phyloP scores from a whole-genome alignment of 1,284 basidiomycete genomes.

The Neolentinus lepideus region DNA sequence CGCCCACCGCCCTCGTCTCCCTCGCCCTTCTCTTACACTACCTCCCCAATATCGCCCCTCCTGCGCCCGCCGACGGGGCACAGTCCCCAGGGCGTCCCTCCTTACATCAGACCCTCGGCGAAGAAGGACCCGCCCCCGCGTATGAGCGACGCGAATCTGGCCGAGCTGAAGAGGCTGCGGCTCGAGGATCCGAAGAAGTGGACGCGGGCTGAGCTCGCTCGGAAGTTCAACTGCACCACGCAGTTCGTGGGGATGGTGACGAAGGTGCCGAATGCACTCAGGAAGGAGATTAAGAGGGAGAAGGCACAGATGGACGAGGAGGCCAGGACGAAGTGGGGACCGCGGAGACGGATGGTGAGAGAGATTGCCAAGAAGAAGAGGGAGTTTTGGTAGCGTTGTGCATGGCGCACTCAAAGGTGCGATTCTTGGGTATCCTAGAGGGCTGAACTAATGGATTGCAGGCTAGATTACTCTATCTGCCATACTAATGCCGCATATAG shows the following conservation, averaged over 20 bases:
- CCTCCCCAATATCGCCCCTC: slow-evolving; percentile 61
- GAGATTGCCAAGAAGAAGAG: slow-evolving; percentile 51
- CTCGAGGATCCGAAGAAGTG: slow-evolving; percentile 40
- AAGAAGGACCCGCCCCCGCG: slow-evolving; percentile 26
- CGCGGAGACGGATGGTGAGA: slow-evolving; percentile 42
- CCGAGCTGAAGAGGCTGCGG: slow-evolving; percentile 50
- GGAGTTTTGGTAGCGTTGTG: slow-evolving; percentile 45
- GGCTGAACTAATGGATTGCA: too few species aligned
- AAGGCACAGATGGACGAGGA: slow-evolving; percentile 33
- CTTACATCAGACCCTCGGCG: slow-evolving; percentile 34
- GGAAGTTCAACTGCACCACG: slow-evolving; percentile 49
- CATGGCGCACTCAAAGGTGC: neutral
- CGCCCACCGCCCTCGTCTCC: slow-evolving; percentile 69
- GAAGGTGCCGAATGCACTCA: slow-evolving; percentile 39
- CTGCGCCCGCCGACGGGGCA: slow-evolving; percentile 30
- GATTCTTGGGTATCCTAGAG: neutral
- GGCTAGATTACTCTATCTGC: neutral
- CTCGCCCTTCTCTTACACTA: slow-evolving; percentile 60
- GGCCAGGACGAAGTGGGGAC: slow-evolving; percentile 48
- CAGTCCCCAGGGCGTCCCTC: slow-evolving; percentile 27
- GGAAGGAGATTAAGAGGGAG: slow-evolving; percentile 28
- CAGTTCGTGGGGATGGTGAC: slow-evolving; percentile 51
- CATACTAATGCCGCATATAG: neutral
- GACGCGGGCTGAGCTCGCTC: slow-evolving; percentile 44
- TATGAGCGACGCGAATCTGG: slow-evolving; percentile 45